These are phyloP conservation scores for Nicotiana tomentosiformis DNA, from an alignment of 257 asterid genomes.

Conservation along the genomic window DNA sequence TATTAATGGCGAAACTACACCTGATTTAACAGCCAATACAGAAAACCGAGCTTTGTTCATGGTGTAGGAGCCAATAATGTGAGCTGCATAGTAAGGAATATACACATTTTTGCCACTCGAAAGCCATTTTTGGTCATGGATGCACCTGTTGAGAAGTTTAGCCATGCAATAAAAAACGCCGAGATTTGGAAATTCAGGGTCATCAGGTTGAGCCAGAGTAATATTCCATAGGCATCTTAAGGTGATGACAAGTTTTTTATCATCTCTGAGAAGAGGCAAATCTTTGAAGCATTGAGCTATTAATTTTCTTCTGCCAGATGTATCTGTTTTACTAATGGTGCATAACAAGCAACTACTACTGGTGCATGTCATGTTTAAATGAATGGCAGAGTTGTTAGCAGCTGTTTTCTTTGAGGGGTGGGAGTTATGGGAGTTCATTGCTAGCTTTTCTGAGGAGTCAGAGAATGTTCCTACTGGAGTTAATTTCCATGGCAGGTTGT, in stretches of 20 bases:
- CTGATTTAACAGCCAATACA: constrained; percentile 20
- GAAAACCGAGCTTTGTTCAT: constrained; percentile 21
- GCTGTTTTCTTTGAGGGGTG: background rate
- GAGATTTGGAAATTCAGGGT: constrained; percentile 18
- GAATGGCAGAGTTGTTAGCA: background rate
- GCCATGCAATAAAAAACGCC: constrained; percentile 24
- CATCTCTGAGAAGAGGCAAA: constrained; percentile 20
- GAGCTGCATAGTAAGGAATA: constrained; percentile 31
- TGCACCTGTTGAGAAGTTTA: constrained; percentile 17
- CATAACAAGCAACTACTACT: constrained; percentile 17
- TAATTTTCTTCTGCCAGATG: constrained; percentile 15
- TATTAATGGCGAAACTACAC: constrained; percentile 18
- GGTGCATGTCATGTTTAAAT: constrained; percentile 5
- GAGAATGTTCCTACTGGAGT: background rate
- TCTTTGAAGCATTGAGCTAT: constrained; percentile 14
- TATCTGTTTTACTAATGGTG: constrained; percentile 18
- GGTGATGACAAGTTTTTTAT: constrained; percentile 8
- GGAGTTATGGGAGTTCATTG: background rate
- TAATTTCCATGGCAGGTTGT: background rate
- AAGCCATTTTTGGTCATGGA: constrained; percentile 16
- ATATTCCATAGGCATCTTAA: constrained; percentile 21
- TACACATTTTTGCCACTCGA: constrained; percentile 11
- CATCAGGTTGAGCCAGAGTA: constrained; percentile 28
- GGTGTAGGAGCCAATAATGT: constrained; percentile 30
- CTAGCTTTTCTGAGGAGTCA: background rate